Evolutionary conservation across 805 yeast genomes (phyloP).

Genomic region (Candida ulmi): DNA sequence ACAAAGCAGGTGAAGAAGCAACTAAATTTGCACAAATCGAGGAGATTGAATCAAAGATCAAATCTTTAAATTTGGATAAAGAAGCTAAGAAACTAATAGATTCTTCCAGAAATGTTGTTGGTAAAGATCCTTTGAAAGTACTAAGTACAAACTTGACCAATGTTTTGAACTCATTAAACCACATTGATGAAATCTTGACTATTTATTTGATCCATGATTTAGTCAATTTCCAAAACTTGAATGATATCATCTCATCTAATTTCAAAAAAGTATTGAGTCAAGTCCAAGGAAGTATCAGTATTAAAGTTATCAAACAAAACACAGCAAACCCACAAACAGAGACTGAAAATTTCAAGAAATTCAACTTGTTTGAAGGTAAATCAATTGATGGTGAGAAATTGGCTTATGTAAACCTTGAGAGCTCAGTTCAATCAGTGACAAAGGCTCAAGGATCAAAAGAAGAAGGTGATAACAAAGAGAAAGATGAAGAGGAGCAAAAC

Average conservation of each 20-base stretch:
- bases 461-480: conserved; percentile 11
- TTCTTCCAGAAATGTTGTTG: conserved; percentile 10
- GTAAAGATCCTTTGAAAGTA: conserved; percentile 4
- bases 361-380: conserved; percentile 74
- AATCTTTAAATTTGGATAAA: conserved; percentile 20
- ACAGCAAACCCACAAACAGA: conserved; percentile 24
- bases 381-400: conserved; percentile 81
- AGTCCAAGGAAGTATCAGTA: conserved; percentile 72
- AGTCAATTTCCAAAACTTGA: conserved; percentile 44
- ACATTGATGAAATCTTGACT: conserved; percentile 48
- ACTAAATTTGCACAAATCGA: conserved; percentile 24
- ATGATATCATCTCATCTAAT: conserved; percentile 41
- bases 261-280: conserved; percentile 64
- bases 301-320: conserved; percentile 49
- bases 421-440: conserved; percentile 45
- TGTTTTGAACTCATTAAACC: conserved; percentile 30
- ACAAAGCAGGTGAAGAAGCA: conserved; percentile 30
- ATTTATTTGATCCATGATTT: conserved; percentile 67
- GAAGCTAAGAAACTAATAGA: conserved; percentile 25
- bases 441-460: conserved; percentile 19
- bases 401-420: conserved; percentile 80
- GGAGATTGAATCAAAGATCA: conserved; percentile 6
- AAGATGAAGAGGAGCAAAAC: too few species aligned
- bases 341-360: conserved; percentile 30
- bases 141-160: conserved; percentile 27